Base-by-base conservation (phyloP, 352 stramenopile genomes). In the Globisporangium megalacanthum region DNA sequence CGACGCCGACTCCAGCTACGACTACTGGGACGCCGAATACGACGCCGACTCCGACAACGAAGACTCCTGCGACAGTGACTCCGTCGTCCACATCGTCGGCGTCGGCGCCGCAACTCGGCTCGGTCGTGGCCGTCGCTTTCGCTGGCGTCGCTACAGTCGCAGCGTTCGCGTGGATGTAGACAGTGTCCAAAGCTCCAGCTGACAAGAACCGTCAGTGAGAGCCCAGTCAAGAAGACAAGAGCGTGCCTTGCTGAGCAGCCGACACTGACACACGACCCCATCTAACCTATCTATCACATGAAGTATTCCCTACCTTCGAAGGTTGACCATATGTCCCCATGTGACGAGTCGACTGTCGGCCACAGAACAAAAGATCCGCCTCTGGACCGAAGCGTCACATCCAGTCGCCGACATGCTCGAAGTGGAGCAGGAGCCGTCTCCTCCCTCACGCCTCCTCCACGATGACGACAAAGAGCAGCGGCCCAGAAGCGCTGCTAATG, bases 371-470 rank as follows among this genome's bases (percentile, higher is more conserved):
- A 50, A 29, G 31, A 49, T 10, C 10, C 20, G 17, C 14, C 37
- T 9, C 29, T 14, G 8, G 33, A 4, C 5, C 33, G 42, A 48
- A 51, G n/a, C 22, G 42, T 31, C 22, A 41, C 42, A 0, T 17
- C 15, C 39, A 29, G 17, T 10, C 2, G n/a, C n/a, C n/a, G n/a
- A 25, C 1, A 48, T 41, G 20, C 19, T 0, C 13, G 49, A 62
- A 20, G 42, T 62, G 36, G 56, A 62, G 49, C 25, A 15, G 2
- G 56, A 62, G 39, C 56, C 56, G 3, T 52, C 48, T 29, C 56
- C 48, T 1, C 36, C 35, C 33, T 14, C 13, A 17, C 6, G n/a
- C n/a, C n/a, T 1, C 13, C 11, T 46, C 10, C 17, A 15, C 19
- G 17, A 19, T 11, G 8, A 8, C 20, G 37, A 22, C 51, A 25